These are phyloP conservation scores for Stagonosporopsis rhizophila DNA, from an alignment of 2,329 filamentous ascomycete genomes.

Conservation along the genomic window DNA sequence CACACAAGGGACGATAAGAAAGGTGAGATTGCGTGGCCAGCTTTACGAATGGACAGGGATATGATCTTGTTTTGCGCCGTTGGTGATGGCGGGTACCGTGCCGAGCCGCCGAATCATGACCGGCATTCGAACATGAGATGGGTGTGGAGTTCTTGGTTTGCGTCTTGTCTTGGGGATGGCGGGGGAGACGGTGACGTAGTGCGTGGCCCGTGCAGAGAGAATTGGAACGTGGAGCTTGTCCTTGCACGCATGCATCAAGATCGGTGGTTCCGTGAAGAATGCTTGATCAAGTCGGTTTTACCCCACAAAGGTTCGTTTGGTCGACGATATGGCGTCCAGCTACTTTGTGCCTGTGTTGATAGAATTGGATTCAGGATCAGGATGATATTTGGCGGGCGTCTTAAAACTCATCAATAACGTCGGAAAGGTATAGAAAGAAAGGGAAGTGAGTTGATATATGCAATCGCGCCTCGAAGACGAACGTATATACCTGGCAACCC, in stretches of 20 bases:
- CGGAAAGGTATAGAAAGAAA: background rate
- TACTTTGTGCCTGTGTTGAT: too few species aligned
- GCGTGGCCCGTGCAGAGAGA: background rate
- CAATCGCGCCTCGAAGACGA: background rate
- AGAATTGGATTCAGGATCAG: too few species aligned
- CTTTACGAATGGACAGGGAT: constrained; percentile 6
- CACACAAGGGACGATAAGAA: background rate
- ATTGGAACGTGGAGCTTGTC: too few species aligned
- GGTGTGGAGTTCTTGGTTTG: constrained; percentile 1
- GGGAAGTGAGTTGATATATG: background rate
- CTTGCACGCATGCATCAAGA: too few species aligned
- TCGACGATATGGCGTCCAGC: too few species aligned
- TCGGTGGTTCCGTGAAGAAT: too few species aligned
- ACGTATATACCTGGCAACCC: background rate
- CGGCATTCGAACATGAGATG: background rate
- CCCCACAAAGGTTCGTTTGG: too few species aligned
- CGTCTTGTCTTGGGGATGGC: background rate
- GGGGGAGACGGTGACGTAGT: constrained; percentile 7
- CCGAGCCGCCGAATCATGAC: constrained; percentile 6
- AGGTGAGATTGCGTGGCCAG: background rate
- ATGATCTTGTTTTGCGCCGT: constrained; percentile 6
- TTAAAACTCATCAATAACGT: too few species aligned
- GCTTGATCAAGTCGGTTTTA: too few species aligned
- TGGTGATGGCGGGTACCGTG: constrained; percentile 1
- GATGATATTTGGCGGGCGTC: too few species aligned